Conservation (phyloP, 2,329 filamentous ascomycete species). For the Sclerotiophoma versabilis region DNA sequence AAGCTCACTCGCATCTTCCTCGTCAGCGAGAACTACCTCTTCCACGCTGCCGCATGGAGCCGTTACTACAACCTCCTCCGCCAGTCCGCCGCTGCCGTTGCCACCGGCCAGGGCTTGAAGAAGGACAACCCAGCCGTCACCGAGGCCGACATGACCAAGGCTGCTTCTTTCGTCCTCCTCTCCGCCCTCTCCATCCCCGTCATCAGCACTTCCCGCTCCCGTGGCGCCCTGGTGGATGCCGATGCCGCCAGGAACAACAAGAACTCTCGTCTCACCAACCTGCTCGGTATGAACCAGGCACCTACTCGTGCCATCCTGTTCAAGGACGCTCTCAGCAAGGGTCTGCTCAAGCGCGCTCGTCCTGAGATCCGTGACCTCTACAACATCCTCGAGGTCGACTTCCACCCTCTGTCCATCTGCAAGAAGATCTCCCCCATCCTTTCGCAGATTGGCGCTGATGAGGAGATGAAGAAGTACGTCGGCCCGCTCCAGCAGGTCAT, state of each 20-base stretch:
- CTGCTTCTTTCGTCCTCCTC: slow-evolving; percentile 92
- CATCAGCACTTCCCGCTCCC: slow-evolving; percentile 96
- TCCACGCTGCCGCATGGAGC: slow-evolving; percentile 97
- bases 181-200: slow-evolving; percentile 97
- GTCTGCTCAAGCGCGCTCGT: slow-evolving; percentile 87
- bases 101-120: slow-evolving; percentile 87
- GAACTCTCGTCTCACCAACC: slow-evolving; percentile 94
- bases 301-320: slow-evolving; percentile 91
- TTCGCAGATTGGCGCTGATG: slow-evolving; percentile 87
- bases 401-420: slow-evolving; percentile 98
- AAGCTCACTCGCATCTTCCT: slow-evolving; percentile 98
- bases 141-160: slow-evolving; percentile 90
- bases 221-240: slow-evolving; percentile 93
- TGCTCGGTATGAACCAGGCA: slow-evolving; percentile 89
- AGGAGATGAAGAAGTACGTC: slow-evolving; percentile 98
- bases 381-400: slow-evolving; percentile 98
- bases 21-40: slow-evolving; percentile 98
- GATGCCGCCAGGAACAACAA: slow-evolving; percentile 98
- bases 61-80: slow-evolving; percentile 96
- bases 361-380: slow-evolving; percentile 97
- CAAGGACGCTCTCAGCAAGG: slow-evolving; percentile 95
- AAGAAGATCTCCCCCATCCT: slow-evolving; percentile 98
- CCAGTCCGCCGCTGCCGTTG: slow-evolving; percentile 83
- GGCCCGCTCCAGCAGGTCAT: slow-evolving; percentile 97
- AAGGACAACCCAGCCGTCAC: slow-evolving; percentile 90